phyloP scores from a whole-genome alignment of 306 rosid species.

The Rubus idaeus region DNA sequence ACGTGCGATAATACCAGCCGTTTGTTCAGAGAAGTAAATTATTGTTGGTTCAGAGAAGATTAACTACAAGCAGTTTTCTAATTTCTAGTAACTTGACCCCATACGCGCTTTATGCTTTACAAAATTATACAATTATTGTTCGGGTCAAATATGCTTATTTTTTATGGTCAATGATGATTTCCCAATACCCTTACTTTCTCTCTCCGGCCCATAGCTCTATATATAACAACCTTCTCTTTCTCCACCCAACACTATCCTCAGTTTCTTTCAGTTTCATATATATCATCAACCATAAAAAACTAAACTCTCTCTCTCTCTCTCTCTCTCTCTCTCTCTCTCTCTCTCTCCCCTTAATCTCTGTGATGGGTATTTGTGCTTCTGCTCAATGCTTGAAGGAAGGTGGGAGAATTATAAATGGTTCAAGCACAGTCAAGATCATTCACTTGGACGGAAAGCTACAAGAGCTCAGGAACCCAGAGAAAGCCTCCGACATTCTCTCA shows the following conservation, averaged over 20 bases:
- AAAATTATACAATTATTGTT: neutral
- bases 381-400: conserved; percentile 26
- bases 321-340: neutral
- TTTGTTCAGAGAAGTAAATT: too few relatives aligned
- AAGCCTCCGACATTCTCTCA: conserved; percentile 50
- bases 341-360: conserved; percentile 5
- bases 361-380: conserved; percentile 66
- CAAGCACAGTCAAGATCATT: conserved; percentile 40
- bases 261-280: neutral
- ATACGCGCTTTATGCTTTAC: neutral
- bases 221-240: conserved; percentile 8
- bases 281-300: neutral
- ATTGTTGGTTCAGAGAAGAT: too few relatives aligned
- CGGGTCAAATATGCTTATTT: neutral
- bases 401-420: conserved; percentile 22
- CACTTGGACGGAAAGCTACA: conserved; percentile 52
- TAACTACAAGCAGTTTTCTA: too few relatives aligned
- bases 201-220: neutral
- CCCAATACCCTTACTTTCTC: neutral
- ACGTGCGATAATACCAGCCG: too few relatives aligned
- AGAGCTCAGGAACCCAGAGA: conserved; percentile 42
- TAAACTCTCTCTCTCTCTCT: neutral
- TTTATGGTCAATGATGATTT: neutral
- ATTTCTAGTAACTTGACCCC: neutral
- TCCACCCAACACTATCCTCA: conserved; percentile 6